Conservation (phyloP, 164 flowering plant species). For the Berberis thunbergii region DNA sequence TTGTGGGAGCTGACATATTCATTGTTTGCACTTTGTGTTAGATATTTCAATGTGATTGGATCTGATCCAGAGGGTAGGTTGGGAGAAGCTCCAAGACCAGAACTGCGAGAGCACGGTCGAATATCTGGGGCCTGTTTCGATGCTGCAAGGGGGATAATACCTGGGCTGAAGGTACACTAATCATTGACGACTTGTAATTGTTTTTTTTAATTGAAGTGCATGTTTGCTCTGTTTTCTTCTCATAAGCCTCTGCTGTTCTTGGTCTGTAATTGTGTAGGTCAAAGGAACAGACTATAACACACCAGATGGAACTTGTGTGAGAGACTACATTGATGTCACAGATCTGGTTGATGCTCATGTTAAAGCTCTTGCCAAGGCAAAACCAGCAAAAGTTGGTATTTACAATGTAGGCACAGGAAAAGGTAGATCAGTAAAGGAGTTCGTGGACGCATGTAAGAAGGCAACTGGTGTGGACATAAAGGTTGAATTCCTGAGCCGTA, state of each 20-base stretch:
- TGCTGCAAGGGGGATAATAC: slow-evolving; percentile 77
- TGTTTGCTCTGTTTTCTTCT: too few relatives aligned
- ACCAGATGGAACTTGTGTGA: slow-evolving; percentile 80
- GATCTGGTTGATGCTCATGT: slow-evolving; percentile 98
- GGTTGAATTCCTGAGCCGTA: slow-evolving; percentile 60
- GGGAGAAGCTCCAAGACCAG: slow-evolving; percentile 98
- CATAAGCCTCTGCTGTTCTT: not conserved
- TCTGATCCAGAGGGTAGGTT: slow-evolving; percentile 94
- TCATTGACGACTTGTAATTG: not conserved
- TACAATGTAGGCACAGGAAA: slow-evolving; percentile 97
- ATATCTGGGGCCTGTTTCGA: slow-evolving; percentile 99
- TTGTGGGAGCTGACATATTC: too few relatives aligned
- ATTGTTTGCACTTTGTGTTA: slow-evolving; percentile 9
- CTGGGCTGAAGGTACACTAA: slow-evolving; percentile 73
- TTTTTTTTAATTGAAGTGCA: too few relatives aligned
- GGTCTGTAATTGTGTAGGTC: slow-evolving; percentile 34
- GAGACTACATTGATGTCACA: slow-evolving; percentile 94
- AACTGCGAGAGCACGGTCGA: slow-evolving; percentile 94
- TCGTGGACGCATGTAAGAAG: slow-evolving; percentile 91
- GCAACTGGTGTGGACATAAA: slow-evolving; percentile 75
- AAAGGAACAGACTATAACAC: slow-evolving; percentile 89
- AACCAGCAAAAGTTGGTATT: slow-evolving; percentile 72
- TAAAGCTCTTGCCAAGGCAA: slow-evolving; percentile 86
- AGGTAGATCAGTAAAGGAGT: slow-evolving; percentile 97
- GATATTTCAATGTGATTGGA: slow-evolving; percentile 98